Conservation (phyloP, 2,329 filamentous ascomycete species). For the Aspergillus vadensis region DNA sequence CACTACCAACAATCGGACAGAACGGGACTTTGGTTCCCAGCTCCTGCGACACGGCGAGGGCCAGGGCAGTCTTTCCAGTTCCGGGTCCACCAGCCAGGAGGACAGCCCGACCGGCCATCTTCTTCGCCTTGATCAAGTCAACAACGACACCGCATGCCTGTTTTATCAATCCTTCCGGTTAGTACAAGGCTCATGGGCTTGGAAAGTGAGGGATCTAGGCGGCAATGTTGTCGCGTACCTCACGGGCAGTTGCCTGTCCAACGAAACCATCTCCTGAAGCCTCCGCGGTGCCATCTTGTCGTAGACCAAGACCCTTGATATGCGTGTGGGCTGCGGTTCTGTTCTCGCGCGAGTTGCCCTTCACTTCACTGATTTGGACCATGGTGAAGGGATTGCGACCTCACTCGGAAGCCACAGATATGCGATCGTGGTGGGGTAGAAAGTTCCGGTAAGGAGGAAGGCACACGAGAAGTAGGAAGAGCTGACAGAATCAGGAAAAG, state of each 20-base stretch:
- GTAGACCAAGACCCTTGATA: conserved; percentile 91
- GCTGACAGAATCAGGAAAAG: conserved; percentile 11
- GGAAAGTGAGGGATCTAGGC: neutral
- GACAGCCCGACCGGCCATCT: conserved; percentile 95
- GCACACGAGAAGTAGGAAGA: conserved; percentile 12
- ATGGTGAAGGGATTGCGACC: conserved; percentile 51
- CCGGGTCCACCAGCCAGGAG: conserved; percentile 91
- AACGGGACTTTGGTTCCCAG: conserved; percentile 98
- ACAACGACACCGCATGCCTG: conserved; percentile 91
- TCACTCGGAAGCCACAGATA: conserved; percentile 26
- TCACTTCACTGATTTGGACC: conserved; percentile 92
- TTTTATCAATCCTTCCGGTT: conserved; percentile 38
- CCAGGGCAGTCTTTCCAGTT: conserved; percentile 95
- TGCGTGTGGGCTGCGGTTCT: conserved; percentile 96
- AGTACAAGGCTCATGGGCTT: neutral
- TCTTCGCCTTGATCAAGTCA: conserved; percentile 92
- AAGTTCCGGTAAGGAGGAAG: neutral
- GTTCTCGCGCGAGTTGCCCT: conserved; percentile 91
- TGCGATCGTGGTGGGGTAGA: neutral
- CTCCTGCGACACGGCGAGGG: conserved; percentile 93
- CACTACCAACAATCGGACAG: conserved; percentile 95
- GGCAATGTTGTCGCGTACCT: conserved; percentile 58
- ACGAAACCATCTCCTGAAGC: conserved; percentile 80
- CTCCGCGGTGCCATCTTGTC: conserved; percentile 82
- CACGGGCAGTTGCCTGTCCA: conserved; percentile 82